A percentile compares a stretch with the other conserved stretches of the same genome.
Conservation (phyloP, 192 early-diverging fungal species). For the Piromyces finnis region DNA sequence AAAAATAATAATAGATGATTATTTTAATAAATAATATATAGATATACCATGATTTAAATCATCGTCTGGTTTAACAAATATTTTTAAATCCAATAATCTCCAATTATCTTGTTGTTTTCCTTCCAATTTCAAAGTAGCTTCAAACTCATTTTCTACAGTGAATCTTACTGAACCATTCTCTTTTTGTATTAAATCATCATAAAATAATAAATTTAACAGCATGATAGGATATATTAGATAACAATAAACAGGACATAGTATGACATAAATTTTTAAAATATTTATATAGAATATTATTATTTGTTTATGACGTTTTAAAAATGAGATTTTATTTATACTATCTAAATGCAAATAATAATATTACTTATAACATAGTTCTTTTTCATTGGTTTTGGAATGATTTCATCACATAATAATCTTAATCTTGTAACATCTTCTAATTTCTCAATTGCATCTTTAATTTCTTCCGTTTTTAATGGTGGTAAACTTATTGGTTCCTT, state of each 20-base stretch:
- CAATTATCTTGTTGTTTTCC: neutral
- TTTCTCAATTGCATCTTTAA: neutral
- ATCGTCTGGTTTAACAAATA: neutral
- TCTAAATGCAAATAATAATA: too few relatives aligned
- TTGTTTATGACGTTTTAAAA: too few relatives aligned
- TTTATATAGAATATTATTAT: too few relatives aligned
- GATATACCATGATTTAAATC: neutral
- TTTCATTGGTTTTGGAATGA: neutral
- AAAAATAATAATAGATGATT: too few relatives aligned
- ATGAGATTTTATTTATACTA: too few relatives aligned
- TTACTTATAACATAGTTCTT: neutral
- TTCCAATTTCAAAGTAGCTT: neutral
- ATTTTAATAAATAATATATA: too few relatives aligned
- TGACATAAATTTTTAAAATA: too few relatives aligned
- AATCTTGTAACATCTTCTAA: neutral
- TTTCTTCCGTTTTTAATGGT: neutral
- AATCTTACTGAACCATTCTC: neutral
- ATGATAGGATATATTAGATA: too few relatives aligned
- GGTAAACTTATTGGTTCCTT: neutral
- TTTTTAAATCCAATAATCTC: neutral
- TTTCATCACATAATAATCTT: neutral
- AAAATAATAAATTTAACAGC: too few relatives aligned
- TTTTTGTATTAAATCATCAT: neutral
- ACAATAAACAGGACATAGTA: too few relatives aligned
- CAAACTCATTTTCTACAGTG: neutral